Conservation (phyloP, 2,329 filamentous ascomycete species). For the Myriosclerotinia scirpicola region DNA sequence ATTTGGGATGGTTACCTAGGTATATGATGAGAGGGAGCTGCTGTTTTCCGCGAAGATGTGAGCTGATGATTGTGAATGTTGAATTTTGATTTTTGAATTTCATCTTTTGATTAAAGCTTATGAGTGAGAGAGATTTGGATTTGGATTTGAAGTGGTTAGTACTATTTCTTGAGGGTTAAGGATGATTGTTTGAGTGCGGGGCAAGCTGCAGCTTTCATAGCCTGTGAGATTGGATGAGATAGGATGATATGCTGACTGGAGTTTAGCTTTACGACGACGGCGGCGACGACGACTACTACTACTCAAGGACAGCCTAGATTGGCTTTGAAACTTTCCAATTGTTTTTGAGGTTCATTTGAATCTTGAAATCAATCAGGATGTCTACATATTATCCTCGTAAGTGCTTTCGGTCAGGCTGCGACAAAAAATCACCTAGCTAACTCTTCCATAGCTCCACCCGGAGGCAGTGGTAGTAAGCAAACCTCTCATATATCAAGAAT, state of each 20-base stretch:
- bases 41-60: background rate
- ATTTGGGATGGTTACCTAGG: background rate
- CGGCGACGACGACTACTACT: background rate
- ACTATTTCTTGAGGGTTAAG: background rate
- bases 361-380: constrained; percentile 29
- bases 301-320: background rate
- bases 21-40: constrained; percentile 10
- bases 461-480: constrained; percentile 33
- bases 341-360: background rate
- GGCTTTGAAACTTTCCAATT: background rate
- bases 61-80: background rate
- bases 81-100: background rate
- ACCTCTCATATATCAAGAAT: background rate
- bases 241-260: constrained; percentile 13
- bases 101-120: background rate
- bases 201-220: constrained; percentile 10
- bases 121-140: background rate
- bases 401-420: constrained; percentile 26
- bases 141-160: background rate
- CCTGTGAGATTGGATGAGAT: constrained; percentile 1
- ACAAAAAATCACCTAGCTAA: constrained; percentile 28
- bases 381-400: constrained; percentile 42
- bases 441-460: constrained; percentile 36
- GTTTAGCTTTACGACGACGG: background rate
- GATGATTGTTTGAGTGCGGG: constrained; percentile 10